Percentiles rank a stretch among this genome's conserved stretches.
These are phyloP conservation scores for Saccharomyces hybrid DNA, from an alignment of 1,139 yeast genomes.

Conservation along the genomic window DNA sequence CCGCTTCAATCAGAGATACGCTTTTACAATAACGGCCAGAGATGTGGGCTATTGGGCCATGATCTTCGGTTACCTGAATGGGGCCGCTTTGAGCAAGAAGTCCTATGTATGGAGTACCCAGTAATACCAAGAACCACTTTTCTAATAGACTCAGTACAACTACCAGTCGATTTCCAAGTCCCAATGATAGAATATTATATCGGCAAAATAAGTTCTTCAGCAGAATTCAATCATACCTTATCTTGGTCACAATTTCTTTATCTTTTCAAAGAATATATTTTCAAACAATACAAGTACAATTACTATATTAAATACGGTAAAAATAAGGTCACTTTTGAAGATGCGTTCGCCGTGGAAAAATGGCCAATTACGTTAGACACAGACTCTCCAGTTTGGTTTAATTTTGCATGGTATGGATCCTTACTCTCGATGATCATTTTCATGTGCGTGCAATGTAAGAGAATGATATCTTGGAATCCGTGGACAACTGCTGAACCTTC, in stretches of 20 bases:
- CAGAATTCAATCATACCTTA: neutral
- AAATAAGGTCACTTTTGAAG: constrained; percentile 1
- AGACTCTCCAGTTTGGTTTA: neutral
- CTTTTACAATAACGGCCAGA: constrained; percentile 50
- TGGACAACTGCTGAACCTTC: constrained; percentile 7
- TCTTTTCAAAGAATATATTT: neutral
- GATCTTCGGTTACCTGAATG: constrained; percentile 55
- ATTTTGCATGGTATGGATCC: neutral
- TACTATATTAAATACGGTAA: constrained; percentile 15
- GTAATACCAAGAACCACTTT: constrained; percentile 53
- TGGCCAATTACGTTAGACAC: constrained; percentile 16
- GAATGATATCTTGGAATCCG: constrained; percentile 18
- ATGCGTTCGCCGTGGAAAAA: constrained; percentile 5
- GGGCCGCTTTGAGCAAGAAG: constrained; percentile 70
- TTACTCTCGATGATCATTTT: neutral
- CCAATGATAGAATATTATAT: constrained; percentile 2
- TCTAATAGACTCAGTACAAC: constrained; percentile 44
- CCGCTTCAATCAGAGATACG: constrained; percentile 42
- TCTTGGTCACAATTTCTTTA: neutral
- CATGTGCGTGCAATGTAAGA: neutral
- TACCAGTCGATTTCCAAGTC: neutral
- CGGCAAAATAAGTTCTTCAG: neutral
- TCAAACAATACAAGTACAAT: constrained; percentile 18
- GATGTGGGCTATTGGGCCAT: constrained; percentile 59
- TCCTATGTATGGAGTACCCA: constrained; percentile 63